Base-by-base conservation (phyloP, 2,329 filamentous ascomycete species). In the Saccharata proteae region DNA sequence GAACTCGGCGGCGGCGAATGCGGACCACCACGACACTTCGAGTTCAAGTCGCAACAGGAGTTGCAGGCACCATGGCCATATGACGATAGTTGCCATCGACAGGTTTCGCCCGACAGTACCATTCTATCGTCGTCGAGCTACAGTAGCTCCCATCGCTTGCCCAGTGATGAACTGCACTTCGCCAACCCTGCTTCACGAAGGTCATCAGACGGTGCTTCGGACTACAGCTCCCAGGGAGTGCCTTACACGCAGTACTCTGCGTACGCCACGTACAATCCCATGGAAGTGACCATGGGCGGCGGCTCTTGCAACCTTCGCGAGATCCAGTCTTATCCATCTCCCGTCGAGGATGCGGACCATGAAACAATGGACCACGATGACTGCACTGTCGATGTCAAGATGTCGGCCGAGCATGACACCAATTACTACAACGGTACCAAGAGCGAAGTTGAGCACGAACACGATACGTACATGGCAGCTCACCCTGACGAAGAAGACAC, bases 61-160 rank as follows among this genome's bases (percentile, higher is more conserved):
- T 36, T 36, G 7, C 30, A 37, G 14, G 26, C 31, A 18, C 38
- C 33, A 18, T 55, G 45, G 44, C 42, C 43, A 16, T 32, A 38
- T 4, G 35, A 10, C 21, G 29, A 27, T n/a, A 34, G 38, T 12
- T 30, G 29, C 13, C 30, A 28, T 24, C 47, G 53, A 14, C 42
- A 51, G 19, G 34, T 33, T 16, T 58, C 54, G 17, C 53, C 54
- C 10, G 54, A 54, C 16, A 43, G 18, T 27, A 24, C 23, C 28
- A 19, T 5, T 35, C 45, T 3, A 51, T 38, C 39, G 3, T 52
- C 51, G 16, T 49, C 44, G 6, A 46, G 39, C 29, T 52, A 49
- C 9, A 56, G 43, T 39, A 35, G 33, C 33, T 30, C 27, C 33
- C 30, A 30, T 27, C 41, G 49, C 22, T 43, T 43, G 7, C 44